phyloP scores from a whole-genome alignment of 2,329 filamentous ascomycete genomes.

The Sordariomycetes sp. region DNA sequence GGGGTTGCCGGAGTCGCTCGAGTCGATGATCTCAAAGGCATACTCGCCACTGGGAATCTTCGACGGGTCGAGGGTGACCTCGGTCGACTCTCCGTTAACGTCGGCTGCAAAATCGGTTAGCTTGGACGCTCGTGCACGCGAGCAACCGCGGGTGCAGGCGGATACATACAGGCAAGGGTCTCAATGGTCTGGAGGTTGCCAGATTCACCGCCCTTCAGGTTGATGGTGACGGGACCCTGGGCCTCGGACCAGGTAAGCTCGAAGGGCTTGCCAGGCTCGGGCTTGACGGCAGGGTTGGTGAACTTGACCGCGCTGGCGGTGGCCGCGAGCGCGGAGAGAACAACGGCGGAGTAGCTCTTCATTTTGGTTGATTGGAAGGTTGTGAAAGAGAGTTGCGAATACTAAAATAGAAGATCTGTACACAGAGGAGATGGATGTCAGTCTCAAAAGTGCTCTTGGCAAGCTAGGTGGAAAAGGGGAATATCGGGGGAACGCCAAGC shows the following conservation, averaged over 20 bases:
- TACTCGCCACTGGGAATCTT: conserved; percentile 27
- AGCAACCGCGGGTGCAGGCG: background rate
- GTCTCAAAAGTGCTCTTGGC: background rate
- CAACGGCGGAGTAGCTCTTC: conserved; percentile 40
- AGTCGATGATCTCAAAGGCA: conserved; percentile 33
- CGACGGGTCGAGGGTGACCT: conserved; percentile 22
- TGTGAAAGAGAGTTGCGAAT: background rate
- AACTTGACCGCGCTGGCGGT: conserved; percentile 32
- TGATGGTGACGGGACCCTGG: conserved; percentile 35
- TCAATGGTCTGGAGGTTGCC: conserved; percentile 30
- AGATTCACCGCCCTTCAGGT: conserved; percentile 40
- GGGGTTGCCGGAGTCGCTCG: conserved; percentile 16
- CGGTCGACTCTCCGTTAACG: conserved; percentile 21
- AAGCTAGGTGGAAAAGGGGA: background rate
- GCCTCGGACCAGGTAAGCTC: conserved; percentile 39
- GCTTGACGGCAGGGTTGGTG: conserved; percentile 33
- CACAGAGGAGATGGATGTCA: background rate
- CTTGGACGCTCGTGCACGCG: background rate
- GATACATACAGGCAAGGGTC: conserved; percentile 38
- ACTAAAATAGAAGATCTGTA: background rate
- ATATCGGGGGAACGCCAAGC: background rate
- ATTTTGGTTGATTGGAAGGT: conserved; percentile 29
- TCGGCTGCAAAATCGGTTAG: conserved; percentile 16
- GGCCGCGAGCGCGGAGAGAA: conserved; percentile 36
- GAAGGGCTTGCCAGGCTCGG: conserved; percentile 39